Percentiles rank a stretch among this genome's conserved stretches.
These are phyloP conservation scores for Coelastrella sp. DNA, from an alignment of 139 green algal genomes.

Conservation along the genomic window DNA sequence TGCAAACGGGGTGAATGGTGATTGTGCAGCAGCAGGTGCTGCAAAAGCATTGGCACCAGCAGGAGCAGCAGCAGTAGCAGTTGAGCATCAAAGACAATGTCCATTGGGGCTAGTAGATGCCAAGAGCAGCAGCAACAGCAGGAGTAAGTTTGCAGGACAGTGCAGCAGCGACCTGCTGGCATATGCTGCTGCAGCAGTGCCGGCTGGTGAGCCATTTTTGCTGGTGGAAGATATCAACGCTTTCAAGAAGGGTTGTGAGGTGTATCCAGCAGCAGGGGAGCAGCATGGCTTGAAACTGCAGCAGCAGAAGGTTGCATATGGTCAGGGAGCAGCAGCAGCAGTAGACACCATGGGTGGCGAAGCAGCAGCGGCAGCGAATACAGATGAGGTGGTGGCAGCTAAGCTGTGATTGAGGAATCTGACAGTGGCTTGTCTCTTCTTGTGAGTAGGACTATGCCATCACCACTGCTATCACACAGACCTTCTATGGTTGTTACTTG, in stretches of 20 bases:
- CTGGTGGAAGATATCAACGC: slow-evolving; percentile 55
- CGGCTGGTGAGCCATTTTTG: background rate
- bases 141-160: background rate
- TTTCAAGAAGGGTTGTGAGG: slow-evolving; percentile 71
- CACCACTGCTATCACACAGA: no score
- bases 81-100: background rate
- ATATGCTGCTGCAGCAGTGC: background rate
- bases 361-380: slow-evolving; percentile 27
- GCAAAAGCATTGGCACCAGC: background rate
- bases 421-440: no score
- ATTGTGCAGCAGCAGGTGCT: background rate
- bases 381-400: background rate
- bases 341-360: background rate
- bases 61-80: background rate
- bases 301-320: background rate
- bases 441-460: no score
- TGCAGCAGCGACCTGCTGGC: background rate
- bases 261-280: slow-evolving; percentile 44
- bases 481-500: no score
- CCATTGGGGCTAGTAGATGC: background rate
- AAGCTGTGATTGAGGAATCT: slow-evolving; percentile 17
- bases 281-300: background rate
- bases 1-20: background rate
- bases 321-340: background rate
- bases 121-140: slow-evolving; percentile 21